These are phyloP conservation scores for Penicillium sp. DNA, from an alignment of 2,329 filamentous ascomycete genomes.

Conservation along the genomic window DNA sequence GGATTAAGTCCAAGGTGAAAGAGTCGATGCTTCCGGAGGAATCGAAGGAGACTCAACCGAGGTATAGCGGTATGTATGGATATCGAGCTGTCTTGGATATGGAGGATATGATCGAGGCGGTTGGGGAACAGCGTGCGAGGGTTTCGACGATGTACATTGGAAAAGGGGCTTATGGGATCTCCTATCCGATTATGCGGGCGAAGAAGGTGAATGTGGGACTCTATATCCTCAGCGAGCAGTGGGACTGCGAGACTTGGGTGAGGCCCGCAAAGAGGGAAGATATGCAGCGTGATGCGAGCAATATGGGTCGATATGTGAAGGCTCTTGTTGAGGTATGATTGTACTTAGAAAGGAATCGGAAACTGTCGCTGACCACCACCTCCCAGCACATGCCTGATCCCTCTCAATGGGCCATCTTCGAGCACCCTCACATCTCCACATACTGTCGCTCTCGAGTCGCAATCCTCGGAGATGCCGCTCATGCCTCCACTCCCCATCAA, in stretches of 20 bases:
- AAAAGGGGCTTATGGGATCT: constrained; percentile 36
- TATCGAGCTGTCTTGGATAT: constrained; percentile 43
- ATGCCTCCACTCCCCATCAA: constrained; percentile 44
- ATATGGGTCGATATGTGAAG: constrained; percentile 36
- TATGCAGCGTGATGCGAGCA: constrained; percentile 32
- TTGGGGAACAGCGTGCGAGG: constrained; percentile 37
- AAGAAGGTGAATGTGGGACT: constrained; percentile 40
- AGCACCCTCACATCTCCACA: constrained; percentile 37
- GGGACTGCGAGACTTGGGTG: constrained; percentile 39
- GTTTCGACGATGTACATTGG: constrained; percentile 40
- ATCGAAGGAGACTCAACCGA: constrained; percentile 20
- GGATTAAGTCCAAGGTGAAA: constrained; percentile 38
- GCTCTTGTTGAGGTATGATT: constrained; percentile 32
- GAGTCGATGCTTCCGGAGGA: constrained; percentile 34
- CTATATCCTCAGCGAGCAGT: constrained; percentile 33
- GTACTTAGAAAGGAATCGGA: neutral
- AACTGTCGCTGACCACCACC: neutral
- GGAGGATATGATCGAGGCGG: constrained; percentile 37
- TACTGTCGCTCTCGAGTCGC: constrained; percentile 36
- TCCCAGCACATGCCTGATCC: constrained; percentile 36
- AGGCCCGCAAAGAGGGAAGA: constrained; percentile 34
- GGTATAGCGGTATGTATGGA: constrained; percentile 41
- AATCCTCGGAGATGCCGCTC: constrained; percentile 46
- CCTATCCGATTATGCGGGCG: constrained; percentile 41
- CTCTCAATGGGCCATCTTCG: constrained; percentile 44